Percentiles rank a stretch among this genome's conserved stretches.
Evolutionary conservation across 1,139 yeast genomes (phyloP).

Genomic region (Blastobotrys petasosporus): DNA sequence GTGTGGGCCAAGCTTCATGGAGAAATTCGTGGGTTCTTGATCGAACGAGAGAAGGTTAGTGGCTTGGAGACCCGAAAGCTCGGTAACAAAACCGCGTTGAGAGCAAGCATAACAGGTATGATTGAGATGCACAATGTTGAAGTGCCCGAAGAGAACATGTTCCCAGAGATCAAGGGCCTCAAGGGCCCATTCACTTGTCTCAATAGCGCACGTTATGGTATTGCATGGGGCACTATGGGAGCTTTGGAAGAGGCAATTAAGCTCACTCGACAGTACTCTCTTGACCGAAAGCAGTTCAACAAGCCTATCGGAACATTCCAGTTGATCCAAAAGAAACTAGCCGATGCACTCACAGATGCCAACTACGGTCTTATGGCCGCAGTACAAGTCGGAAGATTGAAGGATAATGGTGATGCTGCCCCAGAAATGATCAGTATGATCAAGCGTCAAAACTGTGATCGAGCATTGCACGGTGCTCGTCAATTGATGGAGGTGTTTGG

Average conservation of each 20-base stretch:
- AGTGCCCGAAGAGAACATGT: conserved; percentile 40
- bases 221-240: conserved; percentile 43
- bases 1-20: conserved; percentile 45
- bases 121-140: conserved; percentile 41
- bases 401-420: conserved; percentile 35
- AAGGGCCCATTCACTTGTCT: conserved; percentile 43
- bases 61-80: conserved; percentile 40
- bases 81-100: conserved; percentile 36
- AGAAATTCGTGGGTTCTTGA: conserved; percentile 39
- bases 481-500: conserved; percentile 41
- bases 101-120: conserved; percentile 44
- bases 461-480: conserved; percentile 36
- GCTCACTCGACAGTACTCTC: conserved; percentile 36
- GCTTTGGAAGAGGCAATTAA: conserved; percentile 40
- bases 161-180: conserved; percentile 37
- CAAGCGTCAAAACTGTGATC: conserved; percentile 41
- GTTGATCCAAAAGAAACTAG: conserved; percentile 40
- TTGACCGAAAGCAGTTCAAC: conserved; percentile 40
- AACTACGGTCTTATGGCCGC: conserved; percentile 39
- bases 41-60: conserved; percentile 34
- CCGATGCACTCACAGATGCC: conserved; percentile 40
- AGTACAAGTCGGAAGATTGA: conserved; percentile 40
- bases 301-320: conserved; percentile 40
- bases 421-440: conserved; percentile 42
- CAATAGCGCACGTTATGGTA: conserved; percentile 41